Evolutionary conservation across 2,329 filamentous ascomycete species (phyloP), one percentile per base, ranked within the genome.

Genomic region (Fusarium temperatum): DNA sequence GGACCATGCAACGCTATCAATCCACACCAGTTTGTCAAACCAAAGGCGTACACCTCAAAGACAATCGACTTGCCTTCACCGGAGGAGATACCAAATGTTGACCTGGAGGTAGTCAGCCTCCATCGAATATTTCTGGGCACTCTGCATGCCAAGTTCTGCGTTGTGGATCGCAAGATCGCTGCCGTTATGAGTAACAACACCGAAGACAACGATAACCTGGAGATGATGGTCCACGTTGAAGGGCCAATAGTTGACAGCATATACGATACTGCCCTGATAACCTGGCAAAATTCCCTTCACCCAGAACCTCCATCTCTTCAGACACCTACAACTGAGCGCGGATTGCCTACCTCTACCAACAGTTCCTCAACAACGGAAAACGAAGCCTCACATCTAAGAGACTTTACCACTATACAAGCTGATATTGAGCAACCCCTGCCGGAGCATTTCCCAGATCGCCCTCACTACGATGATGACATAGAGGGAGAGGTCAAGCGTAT

Each of bases 141-240:
- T 0, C 92, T 95, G 45, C 93, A 95, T 77, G 86, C 90, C 70
- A 96, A 96, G 78, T 94, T 92, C 78, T 93, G 94, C 86, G 84
- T 95, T 3, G 89, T 95, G 3, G 93, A 96, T 80, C 87, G 93
- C 12, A 89, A 88, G 70, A 85, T 92, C n/a, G 93, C 89, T 1
- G 84, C 93, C 3, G 80, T 95, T 4, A 91, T 93, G 82, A 95
- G 92, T 83, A 94, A 94, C 80, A 96, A 95, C 77, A 92, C 95
- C 56, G 87, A 90, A 80, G 90, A 94, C 72, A 95, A 94, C 60
- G 91, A 93, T 75, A 96, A 96, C 73, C 68, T 95, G 63, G 93
- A 96, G 81, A 95, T 96, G 93, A 91, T 94, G 88, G 86, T 89
- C 6, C 92, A 94, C 63, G 79, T 94, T 0, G 92, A 95, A 82